A percentile compares a stretch with the other conserved stretches of the same genome.
Conservation (phyloP, 768 basidiomycete genomes). For the Amanita inopinata region DNA sequence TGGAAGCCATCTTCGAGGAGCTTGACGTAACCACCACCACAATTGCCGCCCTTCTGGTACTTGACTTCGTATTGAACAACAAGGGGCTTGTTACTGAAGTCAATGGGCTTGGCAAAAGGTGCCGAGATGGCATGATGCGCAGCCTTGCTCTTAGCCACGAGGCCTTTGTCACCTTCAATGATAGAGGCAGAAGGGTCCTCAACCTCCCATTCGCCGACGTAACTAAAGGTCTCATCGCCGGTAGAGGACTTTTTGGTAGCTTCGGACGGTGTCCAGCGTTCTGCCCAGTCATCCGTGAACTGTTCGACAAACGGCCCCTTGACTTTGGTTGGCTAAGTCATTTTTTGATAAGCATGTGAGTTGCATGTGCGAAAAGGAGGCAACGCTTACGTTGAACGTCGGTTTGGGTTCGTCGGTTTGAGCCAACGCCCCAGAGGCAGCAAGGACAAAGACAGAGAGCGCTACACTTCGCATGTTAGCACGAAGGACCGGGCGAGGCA, state of each 20-base stretch:
- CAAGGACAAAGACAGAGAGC: conserved; percentile 66
- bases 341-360: conserved; percentile 11
- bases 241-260: conserved; percentile 98
- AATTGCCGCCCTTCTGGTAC: conserved; percentile 98
- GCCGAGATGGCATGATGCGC: conserved; percentile 99
- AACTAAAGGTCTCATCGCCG: conserved; percentile 92
- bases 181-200: conserved; percentile 76
- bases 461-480: conserved; percentile 80
- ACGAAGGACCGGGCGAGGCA: conserved; percentile 53
- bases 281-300: conserved; percentile 84
- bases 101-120: conserved; percentile 67
- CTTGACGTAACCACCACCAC: conserved; percentile 98
- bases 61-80: conserved; percentile 99
- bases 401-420: conserved; percentile 55
- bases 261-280: conserved; percentile 93
- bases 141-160: conserved; percentile 94
- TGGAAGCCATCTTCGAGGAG: conserved; percentile 92
- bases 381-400: conserved; percentile 50
- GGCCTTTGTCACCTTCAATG: conserved; percentile 79
- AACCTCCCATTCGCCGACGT: conserved; percentile 95
- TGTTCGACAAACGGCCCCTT: conserved; percentile 93
- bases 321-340: conserved; percentile 57
- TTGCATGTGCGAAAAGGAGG: conserved; percentile 9
- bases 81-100: conserved; percentile 76
- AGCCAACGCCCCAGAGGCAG: conserved; percentile 53